Evolutionary conservation across 306 rosid species (phyloP).

Genomic region (Mimosa pudica): DNA sequence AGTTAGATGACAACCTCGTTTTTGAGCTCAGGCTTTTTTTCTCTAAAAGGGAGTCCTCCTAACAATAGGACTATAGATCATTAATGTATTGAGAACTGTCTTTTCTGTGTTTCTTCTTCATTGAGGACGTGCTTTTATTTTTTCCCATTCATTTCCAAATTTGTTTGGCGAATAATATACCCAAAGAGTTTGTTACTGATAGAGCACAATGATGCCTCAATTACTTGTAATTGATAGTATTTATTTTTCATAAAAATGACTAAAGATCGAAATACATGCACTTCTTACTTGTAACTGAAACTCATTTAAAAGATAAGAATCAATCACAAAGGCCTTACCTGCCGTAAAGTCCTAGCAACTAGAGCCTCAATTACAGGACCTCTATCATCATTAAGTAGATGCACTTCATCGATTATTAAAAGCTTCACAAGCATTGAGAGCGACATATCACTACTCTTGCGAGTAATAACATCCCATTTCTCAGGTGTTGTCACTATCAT

Average conservation of each 20-base stretch:
- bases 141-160: not conserved
- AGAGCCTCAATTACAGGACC: conserved; percentile 99
- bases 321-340: conserved; percentile 54
- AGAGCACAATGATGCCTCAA: no score
- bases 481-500: conserved; percentile 99
- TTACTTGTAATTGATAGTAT: no score
- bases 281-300: conserved; percentile 21
- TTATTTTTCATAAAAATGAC: not conserved
- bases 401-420: conserved; percentile 95
- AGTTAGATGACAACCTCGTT: not conserved
- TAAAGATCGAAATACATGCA: not conserved
- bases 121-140: not conserved
- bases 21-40: not conserved
- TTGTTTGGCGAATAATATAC: not conserved
- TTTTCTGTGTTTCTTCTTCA: conserved; percentile 13
- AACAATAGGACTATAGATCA: not conserved
- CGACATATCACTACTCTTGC: conserved; percentile 99
- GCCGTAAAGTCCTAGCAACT: conserved; percentile 94
- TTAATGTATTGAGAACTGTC: not conserved
- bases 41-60: not conserved
- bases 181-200: no score
- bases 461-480: conserved; percentile 99
- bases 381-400: conserved; percentile 93
- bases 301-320: conserved; percentile 21
- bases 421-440: conserved; percentile 95